These are phyloP conservation scores for Graphilbum sp. DNA, from an alignment of 2,329 filamentous ascomycete genomes.

Conservation along the genomic window DNA sequence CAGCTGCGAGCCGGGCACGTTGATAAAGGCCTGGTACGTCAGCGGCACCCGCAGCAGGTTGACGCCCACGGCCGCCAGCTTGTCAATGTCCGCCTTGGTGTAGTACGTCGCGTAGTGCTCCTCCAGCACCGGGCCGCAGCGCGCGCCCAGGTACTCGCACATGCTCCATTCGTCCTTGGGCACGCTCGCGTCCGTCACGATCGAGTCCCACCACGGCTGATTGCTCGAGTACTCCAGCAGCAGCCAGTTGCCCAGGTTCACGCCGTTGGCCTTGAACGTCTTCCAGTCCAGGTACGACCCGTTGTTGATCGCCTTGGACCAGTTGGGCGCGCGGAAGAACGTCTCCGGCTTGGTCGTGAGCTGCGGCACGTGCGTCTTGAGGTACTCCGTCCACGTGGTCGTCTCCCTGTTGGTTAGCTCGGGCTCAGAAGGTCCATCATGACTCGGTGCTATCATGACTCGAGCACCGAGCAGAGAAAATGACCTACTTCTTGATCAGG, in stretches of 20 bases:
- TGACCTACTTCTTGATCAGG: too few species aligned
- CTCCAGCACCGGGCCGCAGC: slow-evolving; percentile 2
- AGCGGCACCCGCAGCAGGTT: slow-evolving; percentile 4
- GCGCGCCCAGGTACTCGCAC: slow-evolving; percentile 2
- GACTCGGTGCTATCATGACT: too few species aligned
- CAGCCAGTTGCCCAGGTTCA: slow-evolving; percentile 5
- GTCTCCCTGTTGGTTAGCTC: too few species aligned
- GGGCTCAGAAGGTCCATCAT: too few species aligned
- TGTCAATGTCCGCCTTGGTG: slow-evolving; percentile 3
- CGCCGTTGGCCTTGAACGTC: slow-evolving; percentile 5
- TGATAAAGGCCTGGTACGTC: slow-evolving; percentile 3
- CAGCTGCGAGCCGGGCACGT: slow-evolving; percentile 1
- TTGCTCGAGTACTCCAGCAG: slow-evolving; percentile 4
- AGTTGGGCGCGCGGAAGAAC: too few species aligned
- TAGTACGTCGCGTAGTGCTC: slow-evolving; percentile 4
- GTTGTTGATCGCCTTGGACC: too few species aligned
- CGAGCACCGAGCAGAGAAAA: too few species aligned
- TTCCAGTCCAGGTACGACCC: slow-evolving; percentile 4
- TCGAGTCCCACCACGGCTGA: slow-evolving; percentile 2
- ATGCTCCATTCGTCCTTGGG: slow-evolving; percentile 3
- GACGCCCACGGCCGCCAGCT: slow-evolving; percentile 2
- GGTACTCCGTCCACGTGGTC: too few species aligned
- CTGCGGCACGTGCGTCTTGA: too few species aligned
- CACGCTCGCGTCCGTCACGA: not conserved
- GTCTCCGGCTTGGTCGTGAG: too few species aligned